Percentiles rank a stretch among this genome's conserved stretches.
These are phyloP conservation scores for Populus nigra DNA, from an alignment of 345 rosid species.

Conservation along the genomic window DNA sequence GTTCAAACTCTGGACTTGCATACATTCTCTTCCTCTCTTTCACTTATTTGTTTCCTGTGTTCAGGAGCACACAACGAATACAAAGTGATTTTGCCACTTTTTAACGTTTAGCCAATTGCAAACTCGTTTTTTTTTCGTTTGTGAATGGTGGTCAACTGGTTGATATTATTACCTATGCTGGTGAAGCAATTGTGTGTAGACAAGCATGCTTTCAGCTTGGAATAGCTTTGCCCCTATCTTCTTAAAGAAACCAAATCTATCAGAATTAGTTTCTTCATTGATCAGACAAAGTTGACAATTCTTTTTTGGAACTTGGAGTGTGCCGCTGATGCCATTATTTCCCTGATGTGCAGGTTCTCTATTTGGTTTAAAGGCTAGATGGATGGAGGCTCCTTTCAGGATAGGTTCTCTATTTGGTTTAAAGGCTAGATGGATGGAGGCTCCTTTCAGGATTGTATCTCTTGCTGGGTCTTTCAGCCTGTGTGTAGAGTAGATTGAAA, in stretches of 20 bases:
- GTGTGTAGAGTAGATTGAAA: neutral
- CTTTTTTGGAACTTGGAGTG: neutral
- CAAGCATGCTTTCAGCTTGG: neutral
- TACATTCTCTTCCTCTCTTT: too few relatives aligned
- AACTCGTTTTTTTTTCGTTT: too few relatives aligned
- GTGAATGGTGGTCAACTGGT: neutral
- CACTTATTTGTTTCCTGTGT: too few relatives aligned
- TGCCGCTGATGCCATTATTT: neutral
- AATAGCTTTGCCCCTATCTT: neutral
- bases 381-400: neutral
- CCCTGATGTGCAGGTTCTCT: conserved; percentile 24
- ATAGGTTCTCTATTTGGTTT: conserved; percentile 19
- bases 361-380: conserved; percentile 3
- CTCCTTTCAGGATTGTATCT: neutral
- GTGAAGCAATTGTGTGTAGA: neutral
- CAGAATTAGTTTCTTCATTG: neutral
- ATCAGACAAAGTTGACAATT: neutral
- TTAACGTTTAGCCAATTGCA: too few relatives aligned
- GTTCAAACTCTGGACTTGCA: too few relatives aligned
- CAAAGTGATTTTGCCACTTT: too few relatives aligned
- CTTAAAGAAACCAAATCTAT: neutral
- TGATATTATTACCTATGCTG: neutral
- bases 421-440: conserved; percentile 5
- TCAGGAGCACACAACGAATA: too few relatives aligned
- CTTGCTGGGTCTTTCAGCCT: neutral